Evolutionary conservation across 805 yeast genomes (phyloP).

Genomic region (Maudiozyma serrabonitensis): DNA sequence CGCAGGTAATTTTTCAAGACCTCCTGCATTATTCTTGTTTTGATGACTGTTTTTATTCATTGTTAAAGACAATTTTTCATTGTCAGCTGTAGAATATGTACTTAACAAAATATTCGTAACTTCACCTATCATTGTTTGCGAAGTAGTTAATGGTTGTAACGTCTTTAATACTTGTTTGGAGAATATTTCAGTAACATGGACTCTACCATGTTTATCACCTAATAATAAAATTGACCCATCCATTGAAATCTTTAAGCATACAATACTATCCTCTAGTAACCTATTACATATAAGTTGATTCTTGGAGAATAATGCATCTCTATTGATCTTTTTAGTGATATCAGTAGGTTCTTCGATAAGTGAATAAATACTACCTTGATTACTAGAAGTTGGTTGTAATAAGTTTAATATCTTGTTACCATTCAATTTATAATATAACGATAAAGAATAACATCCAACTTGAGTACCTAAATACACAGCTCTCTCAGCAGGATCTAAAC

Average conservation of each 20-base stretch:
- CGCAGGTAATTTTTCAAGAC: conserved; percentile 40
- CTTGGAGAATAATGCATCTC: conserved; percentile 15
- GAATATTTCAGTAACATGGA: conserved; percentile 56
- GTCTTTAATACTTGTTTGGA: conserved; percentile 59
- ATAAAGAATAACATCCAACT: conserved; percentile 38
- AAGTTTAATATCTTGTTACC: conserved; percentile 39
- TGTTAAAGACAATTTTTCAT: background rate
- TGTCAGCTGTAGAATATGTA: conserved; percentile 4
- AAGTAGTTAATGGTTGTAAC: conserved; percentile 28
- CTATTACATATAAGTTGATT: conserved; percentile 22
- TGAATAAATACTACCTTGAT: conserved; percentile 32
- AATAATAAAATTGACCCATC: conserved; percentile 68
- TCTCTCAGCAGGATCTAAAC: conserved; percentile 73
- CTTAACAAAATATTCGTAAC: conserved; percentile 20
- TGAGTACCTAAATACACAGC: conserved; percentile 58
- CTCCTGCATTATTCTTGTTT: background rate
- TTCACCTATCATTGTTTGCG: conserved; percentile 17
- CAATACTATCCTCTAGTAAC: conserved; percentile 31
- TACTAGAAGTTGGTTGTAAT: conserved; percentile 37
- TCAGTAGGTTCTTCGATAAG: conserved; percentile 33
- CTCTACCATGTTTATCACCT: conserved; percentile 67
- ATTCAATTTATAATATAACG: conserved; percentile 24
- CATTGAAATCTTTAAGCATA: conserved; percentile 49
- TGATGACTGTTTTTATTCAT: background rate
- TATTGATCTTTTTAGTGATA: conserved; percentile 7